Conservation (phyloP, 305 asterid species). For the Nicotiana rustica region DNA sequence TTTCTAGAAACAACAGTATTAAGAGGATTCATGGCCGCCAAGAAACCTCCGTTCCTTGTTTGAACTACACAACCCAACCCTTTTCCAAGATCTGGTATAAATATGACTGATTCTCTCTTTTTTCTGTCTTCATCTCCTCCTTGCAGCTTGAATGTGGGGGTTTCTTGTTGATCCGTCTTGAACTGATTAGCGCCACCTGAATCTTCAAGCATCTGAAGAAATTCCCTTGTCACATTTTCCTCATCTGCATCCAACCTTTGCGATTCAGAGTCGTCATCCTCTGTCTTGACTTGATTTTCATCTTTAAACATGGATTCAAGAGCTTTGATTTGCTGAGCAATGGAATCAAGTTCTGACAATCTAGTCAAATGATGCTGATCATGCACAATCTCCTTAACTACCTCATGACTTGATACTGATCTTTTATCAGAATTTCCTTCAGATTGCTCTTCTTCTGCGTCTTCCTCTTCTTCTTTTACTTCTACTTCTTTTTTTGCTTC, state of each 20-base stretch:
- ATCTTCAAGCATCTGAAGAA: constrained; percentile 82
- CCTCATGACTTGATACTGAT: constrained; percentile 66
- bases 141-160: constrained; percentile 38
- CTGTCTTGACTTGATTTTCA: constrained; percentile 45
- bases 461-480: constrained; percentile 72
- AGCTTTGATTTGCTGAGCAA: constrained; percentile 89
- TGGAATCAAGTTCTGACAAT: constrained; percentile 76
- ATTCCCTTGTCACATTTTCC: constrained; percentile 83
- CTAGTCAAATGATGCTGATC: constrained; percentile 67
- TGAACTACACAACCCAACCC: constrained; percentile 87
- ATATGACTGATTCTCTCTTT: constrained; percentile 50
- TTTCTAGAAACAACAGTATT: constrained; percentile 52
- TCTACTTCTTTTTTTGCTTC: constrained; percentile 50
- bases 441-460: constrained; percentile 46
- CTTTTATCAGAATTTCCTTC: constrained; percentile 64
- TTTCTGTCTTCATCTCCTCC: constrained; percentile 39
- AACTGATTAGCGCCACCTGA: constrained; percentile 44
- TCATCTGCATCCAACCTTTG: constrained; percentile 79
- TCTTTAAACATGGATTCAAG: constrained; percentile 84
- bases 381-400: constrained; percentile 85
- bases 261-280: constrained; percentile 51
- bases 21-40: constrained; percentile 80
- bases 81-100: constrained; percentile 81
- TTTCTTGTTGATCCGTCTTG: constrained; percentile 39
- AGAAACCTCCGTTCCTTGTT: constrained; percentile 84